Base-by-base conservation (phyloP, 371 early-diverging fungal species). In the Mortierella sp. region DNA sequence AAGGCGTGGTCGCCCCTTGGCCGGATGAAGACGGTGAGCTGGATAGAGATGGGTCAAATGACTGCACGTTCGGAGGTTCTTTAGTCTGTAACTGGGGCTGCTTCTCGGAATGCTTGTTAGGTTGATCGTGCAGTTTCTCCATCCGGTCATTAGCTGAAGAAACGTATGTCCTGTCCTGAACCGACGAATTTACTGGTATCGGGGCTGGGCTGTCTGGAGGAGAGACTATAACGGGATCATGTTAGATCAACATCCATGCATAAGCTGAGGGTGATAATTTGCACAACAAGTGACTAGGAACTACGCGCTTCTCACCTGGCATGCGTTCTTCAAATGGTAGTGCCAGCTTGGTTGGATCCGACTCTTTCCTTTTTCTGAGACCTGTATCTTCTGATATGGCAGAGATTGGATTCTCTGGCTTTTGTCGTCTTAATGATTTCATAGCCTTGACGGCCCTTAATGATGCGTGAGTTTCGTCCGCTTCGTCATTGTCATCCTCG, bases 241-340 rank as follows among this genome's bases (percentile, higher is more conserved):
- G 6, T 34, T 12, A 44, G 19, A n/a, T n/a, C n/a, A n/a, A n/a
- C n/a, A n/a, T n/a, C 8, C 15, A 23, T 4, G 21, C 37, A 34
- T 21, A 2, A 53, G 15, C 32, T n/a, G 11, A 11, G 15, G 11
- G 39, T 26, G n/a, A n/a, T n/a, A n/a, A n/a, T n/a, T n/a, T n/a
- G n/a, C n/a, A n/a, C n/a, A n/a, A n/a, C n/a, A n/a, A n/a, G n/a
- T 23, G 15, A 24, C 7, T 34, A 14, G 4, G 4, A 55, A n/a
- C 14, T 17, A 17, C 11, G 7, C 2, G 15, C 15, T 28, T n/a
- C n/a, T 30, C 51, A 61, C 69, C 56, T 62, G 69, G 69, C 69
- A 69, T 69, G n/a, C 69, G 69, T 4, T 62, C 47, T 30, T 69
- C 69, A 52, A 69, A 69, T 9, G 69, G 69, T 15, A 61, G 3